Evolutionary conservation across 2,329 filamentous ascomycete species (phyloP), one percentile per base, ranked within the genome.

Genomic region (Calonectria pauciramosa): DNA sequence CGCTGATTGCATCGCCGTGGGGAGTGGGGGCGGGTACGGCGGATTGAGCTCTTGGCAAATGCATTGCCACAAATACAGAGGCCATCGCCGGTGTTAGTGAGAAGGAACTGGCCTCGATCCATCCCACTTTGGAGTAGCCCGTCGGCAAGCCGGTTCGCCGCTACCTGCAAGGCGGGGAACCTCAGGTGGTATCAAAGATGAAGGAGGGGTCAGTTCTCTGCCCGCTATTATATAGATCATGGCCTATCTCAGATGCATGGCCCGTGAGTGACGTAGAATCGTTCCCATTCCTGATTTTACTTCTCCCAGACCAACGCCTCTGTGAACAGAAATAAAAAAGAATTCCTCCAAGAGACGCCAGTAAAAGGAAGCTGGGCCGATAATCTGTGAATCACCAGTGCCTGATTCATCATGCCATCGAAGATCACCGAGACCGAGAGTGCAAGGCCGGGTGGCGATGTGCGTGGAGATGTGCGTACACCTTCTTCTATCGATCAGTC

Each of bases 401-500:
- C 23, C 14, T 5, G 20, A 41, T 18, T 26, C 36, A 41, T 7
- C 14, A 63, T 63, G 56, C 56, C 56, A 41, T 63, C 56, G 14
- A 63, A 63, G 7, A 30, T 63, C 36, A 26, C 32, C 14, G 32
- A 63, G 36, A 41, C 36, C 23, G 56, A 28, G 56, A 63, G 3
- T 26, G 34, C 10, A 20, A 16, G 20, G 34, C 34, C 23, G n/a
- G 38, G 16, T 26, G n/a, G 38, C 11, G 56, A 13, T 14, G 56
- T 26, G 34, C 34, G 56, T 28, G n/a, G 38, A 20, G 56, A 13
- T 14, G 56, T 26, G 34, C 34, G 56, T 28, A 28, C 23, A 5
- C 16, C 41, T 26, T 18, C 34, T 16, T 63, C 65, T 11, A 47
- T 73, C 23, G 44, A 70, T 34, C 59, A 60, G 34, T 80, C 79